Conservation (phyloP, 1,139 yeast species). For the Hansenula anomala region DNA sequence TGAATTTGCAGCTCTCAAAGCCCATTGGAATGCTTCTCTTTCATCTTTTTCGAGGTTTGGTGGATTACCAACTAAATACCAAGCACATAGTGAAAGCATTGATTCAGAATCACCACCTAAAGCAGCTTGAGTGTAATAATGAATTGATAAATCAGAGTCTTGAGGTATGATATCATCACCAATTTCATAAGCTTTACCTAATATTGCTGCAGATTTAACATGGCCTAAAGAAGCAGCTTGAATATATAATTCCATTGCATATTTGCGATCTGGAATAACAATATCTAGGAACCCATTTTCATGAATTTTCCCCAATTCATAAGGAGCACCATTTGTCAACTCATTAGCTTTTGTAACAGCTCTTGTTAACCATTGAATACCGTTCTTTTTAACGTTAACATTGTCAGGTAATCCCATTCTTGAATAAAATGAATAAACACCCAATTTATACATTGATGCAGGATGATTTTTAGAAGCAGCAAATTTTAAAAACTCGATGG, state of each 20-base stretch:
- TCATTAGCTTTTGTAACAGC: conserved; percentile 84
- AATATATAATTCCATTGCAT: conserved; percentile 82
- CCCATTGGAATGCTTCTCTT: conserved; percentile 93
- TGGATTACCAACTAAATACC: conserved; percentile 91
- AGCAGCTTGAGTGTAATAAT: conserved; percentile 91
- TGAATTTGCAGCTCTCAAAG: conserved; percentile 72
- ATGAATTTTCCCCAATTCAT: conserved; percentile 82
- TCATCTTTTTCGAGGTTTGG: conserved; percentile 77
- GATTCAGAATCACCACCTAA: conserved; percentile 82
- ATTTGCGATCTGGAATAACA: conserved; percentile 74
- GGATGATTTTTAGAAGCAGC: conserved; percentile 93
- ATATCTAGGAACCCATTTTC: conserved; percentile 84
- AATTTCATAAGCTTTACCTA: conserved; percentile 81
- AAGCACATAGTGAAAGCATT: conserved; percentile 93
- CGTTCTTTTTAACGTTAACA: conserved; percentile 70
- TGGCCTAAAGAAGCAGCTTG: conserved; percentile 91
- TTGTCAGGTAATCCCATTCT: conserved; percentile 76
- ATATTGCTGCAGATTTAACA: conserved; percentile 68
- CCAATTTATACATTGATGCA: conserved; percentile 91
- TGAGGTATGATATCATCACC: conserved; percentile 75
- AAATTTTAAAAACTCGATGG: conserved; percentile 75
- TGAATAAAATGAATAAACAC: conserved; percentile 78
- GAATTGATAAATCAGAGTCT: conserved; percentile 82
- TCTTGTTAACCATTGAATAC: conserved; percentile 89
- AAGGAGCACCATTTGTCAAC: conserved; percentile 87